Evolutionary conservation across 306 rosid genomes (phyloP).

Genomic region (Argentina anserina): DNA sequence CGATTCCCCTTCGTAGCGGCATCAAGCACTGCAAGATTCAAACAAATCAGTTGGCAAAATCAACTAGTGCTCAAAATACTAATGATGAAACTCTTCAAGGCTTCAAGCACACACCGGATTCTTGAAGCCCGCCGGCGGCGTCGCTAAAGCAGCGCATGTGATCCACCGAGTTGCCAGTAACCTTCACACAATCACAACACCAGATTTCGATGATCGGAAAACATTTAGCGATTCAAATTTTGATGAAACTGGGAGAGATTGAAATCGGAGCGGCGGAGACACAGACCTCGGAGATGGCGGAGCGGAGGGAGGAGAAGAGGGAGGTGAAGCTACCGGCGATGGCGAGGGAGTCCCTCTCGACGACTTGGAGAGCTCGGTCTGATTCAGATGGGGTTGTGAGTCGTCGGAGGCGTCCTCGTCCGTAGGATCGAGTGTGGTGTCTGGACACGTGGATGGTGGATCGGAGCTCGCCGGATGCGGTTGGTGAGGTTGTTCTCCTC

Average conservation of each 20-base stretch:
- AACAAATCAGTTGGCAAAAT: background rate
- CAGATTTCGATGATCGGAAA: background rate
- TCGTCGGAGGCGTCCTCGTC: conserved; percentile 24
- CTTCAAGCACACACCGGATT: conserved; percentile 52
- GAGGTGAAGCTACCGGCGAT: conserved; percentile 71
- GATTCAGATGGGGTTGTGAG: conserved; percentile 29
- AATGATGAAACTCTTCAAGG: background rate
- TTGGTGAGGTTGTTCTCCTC: conserved; percentile 4
- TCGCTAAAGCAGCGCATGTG: conserved; percentile 78
- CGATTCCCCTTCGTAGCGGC: conserved; percentile 79
- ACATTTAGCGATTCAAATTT: background rate
- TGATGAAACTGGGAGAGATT: background rate
- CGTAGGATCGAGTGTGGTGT: background rate
- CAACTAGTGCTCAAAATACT: background rate
- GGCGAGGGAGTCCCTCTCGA: conserved; percentile 74
- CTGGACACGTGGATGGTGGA: conserved; percentile 17
- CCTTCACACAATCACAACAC: conserved; percentile 34
- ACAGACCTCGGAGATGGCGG: conserved; percentile 61
- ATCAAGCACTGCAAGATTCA: conserved; percentile 65
- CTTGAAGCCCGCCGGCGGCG: conserved; percentile 89
- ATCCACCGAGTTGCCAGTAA: conserved; percentile 63
- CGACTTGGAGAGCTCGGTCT: conserved; percentile 58
- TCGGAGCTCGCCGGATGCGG: conserved; percentile 17
- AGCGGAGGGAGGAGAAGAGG: conserved; percentile 73
- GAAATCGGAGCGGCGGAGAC: background rate